Conservation (phyloP, 2,329 filamentous ascomycete genomes). For the Cryphonectria parasitica region DNA sequence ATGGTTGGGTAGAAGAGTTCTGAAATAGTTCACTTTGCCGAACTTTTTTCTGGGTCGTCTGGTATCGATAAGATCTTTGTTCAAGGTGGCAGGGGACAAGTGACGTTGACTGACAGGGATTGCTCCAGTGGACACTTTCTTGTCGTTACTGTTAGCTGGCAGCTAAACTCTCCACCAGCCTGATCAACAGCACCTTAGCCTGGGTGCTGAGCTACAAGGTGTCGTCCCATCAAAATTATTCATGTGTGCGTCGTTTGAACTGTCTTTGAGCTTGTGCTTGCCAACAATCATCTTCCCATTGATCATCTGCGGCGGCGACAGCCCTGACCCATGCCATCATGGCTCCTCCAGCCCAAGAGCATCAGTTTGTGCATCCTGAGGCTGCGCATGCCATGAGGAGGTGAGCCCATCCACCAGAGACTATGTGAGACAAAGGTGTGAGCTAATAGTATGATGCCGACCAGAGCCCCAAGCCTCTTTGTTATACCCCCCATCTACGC, state of each 20-base stretch:
- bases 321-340: constrained; percentile 4
- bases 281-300: neutral
- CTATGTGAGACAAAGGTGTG: neutral
- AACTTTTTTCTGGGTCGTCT: constrained; percentile 18
- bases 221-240: neutral
- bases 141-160: neutral
- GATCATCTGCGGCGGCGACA: neutral
- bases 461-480: constrained; percentile 58
- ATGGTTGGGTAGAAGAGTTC: neutral
- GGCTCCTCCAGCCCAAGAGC: constrained; percentile 31
- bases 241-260: neutral
- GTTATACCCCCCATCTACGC: constrained; percentile 72
- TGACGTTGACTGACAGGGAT: constrained; percentile 21
- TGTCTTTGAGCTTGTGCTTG: neutral
- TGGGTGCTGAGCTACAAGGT: neutral
- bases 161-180: neutral
- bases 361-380: constrained; percentile 52
- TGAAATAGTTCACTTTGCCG: neutral
- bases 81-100: neutral
- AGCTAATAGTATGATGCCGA: constrained; percentile 22
- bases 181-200: neutral
- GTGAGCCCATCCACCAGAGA: constrained; percentile 38
- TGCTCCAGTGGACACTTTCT: constrained; percentile 1
- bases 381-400: constrained; percentile 58
- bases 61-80: constrained; percentile 15